Evolutionary conservation across 2,329 filamentous ascomycete genomes (phyloP), one percentile per base, ranked within the genome.

Genomic region (Claviceps sp.): DNA sequence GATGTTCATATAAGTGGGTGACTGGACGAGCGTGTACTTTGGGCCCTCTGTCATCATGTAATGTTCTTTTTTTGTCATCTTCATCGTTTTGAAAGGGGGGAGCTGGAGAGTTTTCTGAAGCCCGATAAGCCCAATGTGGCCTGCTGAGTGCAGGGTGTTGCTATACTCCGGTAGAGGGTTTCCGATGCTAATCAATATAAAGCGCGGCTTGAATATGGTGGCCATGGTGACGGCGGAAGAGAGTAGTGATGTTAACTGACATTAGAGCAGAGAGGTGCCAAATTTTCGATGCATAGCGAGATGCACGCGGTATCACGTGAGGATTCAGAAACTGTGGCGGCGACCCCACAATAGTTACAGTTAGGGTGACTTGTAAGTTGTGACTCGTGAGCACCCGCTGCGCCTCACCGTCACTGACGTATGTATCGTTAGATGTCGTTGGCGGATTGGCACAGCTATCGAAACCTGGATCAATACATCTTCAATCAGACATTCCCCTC

Each of bases 141-240:
- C 93, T 14, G 89, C 89, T 24, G 84, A 90, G 70, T 97, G 93
- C 7, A 91, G 81, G 19, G 87, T 94, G 56, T 84, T 76, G 57
- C 8, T 4, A 11, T 80, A 78, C 67, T 91, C 90, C 2, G 81
- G 72, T 6, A 77, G 73, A 6, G 87, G 89, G 61, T 97, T 97
- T 59, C 93, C 93, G 56, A 98, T 78, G 56, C 88, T 93, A 70
- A 89, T 79, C 61, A 97, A 75, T 52, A 97, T 80, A 59, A 95
- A 80, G 41, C 76, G 78, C 46, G 70, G 67, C 30, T 62, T 66
- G 51, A 68, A 67, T 61, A 68, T 68, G 46, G 47, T 62, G 56
- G 24, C 39, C 46, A n/a, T 24, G 26, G 16, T 17, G 40, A 19
- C 4, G 30, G 37, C 17, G 37, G 4, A 37, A 17, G 37, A 6